A percentile compares a stretch with the other conserved stretches of the same genome.
Conservation (phyloP, 768 basidiomycete species). For the Inosperma sp. region DNA sequence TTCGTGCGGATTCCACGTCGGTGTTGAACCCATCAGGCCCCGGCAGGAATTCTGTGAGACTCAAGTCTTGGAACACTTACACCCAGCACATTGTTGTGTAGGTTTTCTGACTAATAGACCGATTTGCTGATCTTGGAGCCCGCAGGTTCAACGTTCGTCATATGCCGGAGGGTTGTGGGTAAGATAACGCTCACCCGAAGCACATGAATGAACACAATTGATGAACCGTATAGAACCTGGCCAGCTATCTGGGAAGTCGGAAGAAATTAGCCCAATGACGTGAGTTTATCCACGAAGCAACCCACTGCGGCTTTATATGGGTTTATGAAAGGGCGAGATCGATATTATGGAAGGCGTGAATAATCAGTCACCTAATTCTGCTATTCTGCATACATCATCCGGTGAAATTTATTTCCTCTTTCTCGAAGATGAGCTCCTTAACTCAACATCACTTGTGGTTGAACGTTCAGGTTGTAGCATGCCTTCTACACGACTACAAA, state of each 20-base stretch:
- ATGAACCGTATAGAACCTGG: constrained; percentile 30
- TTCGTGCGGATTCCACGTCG: constrained; percentile 48
- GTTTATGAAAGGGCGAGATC: constrained; percentile 30
- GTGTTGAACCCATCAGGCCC: constrained; percentile 39
- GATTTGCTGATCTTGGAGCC: neutral
- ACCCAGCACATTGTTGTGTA: constrained; percentile 49
- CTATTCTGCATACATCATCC: constrained; percentile 33
- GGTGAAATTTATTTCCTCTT: constrained; percentile 39
- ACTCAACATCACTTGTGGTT: neutral
- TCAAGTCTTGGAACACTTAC: constrained; percentile 47
- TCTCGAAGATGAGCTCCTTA: constrained; percentile 37
- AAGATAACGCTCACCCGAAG: neutral
- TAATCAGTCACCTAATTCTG: constrained; percentile 28
- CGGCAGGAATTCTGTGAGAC: constrained; percentile 52
- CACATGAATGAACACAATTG: neutral
- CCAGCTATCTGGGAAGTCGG: constrained; percentile 52
- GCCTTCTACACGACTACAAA: constrained; percentile 32
- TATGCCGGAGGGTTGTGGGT: constrained; percentile 33
- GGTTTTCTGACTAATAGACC: constrained; percentile 22
- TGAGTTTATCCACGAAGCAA: constrained; percentile 7
- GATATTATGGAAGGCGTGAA: constrained; percentile 39
- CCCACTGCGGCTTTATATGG: constrained; percentile 28
- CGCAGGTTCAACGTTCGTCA: constrained; percentile 32
- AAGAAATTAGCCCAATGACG: constrained; percentile 43
- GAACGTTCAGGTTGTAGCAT: constrained; percentile 27